Percentiles rank a stretch among this genome's conserved stretches.
phyloP scores from a whole-genome alignment of 306 rosid species.

The Castanea crenata region DNA sequence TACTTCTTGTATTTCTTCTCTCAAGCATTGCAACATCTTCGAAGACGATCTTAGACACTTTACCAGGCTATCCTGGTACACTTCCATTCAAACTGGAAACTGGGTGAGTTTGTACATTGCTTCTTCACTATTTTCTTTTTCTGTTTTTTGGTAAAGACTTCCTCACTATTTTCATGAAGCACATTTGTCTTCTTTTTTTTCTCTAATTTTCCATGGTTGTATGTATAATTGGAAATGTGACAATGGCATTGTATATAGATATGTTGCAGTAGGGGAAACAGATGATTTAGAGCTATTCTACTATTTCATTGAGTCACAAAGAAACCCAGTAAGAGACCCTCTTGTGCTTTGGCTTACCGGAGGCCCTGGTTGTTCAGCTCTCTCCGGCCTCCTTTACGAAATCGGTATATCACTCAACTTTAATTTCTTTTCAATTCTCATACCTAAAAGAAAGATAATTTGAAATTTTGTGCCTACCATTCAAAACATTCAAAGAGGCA shows the following conservation, averaged over 20 bases:
- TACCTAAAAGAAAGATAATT: neutral
- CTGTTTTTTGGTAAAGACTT: neutral
- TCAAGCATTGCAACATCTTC: constrained; percentile 11
- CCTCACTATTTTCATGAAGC: neutral
- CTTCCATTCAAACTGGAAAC: constrained; percentile 46
- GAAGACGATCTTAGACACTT: constrained; percentile 10
- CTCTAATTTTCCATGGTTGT: neutral
- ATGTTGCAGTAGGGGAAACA: constrained; percentile 34
- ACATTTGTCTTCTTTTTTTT: neutral
- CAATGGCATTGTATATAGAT: constrained; percentile 13
- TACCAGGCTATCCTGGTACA: constrained; percentile 29
- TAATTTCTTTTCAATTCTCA: neutral
- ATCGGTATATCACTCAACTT: constrained; percentile 17
- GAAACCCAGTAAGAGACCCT: constrained; percentile 32
- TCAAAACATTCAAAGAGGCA: neutral
- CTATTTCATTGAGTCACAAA: constrained; percentile 37
- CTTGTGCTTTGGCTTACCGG: constrained; percentile 36
- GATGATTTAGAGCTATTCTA: constrained; percentile 31
- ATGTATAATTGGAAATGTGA: neutral
- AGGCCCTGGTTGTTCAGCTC: constrained; percentile 40
- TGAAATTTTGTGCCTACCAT: neutral
- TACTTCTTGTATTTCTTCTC: constrained; percentile 15
- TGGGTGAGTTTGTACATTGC: constrained; percentile 15
- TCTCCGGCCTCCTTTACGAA: constrained; percentile 36
- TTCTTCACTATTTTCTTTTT: neutral